Evolutionary conservation across 805 yeast species (phyloP), one percentile per base, ranked within the genome.

Genomic region (Metschnikowia cerradonensis): DNA sequence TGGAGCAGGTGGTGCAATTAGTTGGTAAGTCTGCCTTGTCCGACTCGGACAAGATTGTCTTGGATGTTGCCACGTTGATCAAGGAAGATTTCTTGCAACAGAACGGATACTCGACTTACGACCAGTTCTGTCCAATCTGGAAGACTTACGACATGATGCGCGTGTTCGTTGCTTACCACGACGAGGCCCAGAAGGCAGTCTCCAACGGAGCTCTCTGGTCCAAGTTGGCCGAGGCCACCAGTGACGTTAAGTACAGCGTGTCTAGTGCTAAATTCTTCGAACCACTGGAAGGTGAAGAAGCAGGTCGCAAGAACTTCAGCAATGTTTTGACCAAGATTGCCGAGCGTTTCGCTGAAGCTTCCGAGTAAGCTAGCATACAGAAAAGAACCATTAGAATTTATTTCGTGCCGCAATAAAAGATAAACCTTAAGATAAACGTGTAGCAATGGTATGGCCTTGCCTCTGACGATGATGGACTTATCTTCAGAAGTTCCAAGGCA

Each of bases 41-140:
- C 8, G 99, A 94, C 69, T 80, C 96, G 37, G 99, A 94, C 74
- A 94, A 94, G 78, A 94, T 94, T 71, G 88, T 97, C 23, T 79
- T 94, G 67, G 99, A 94, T 67, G 97, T 92, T 51, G 83, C 98
- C 23, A 78, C 79, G 30, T 81, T 94, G 69, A 85, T 94, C 72
- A 94, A 94, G 73, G 99, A 94, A 72, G 99, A 94, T 74, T 94
- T 94, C 84, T 80, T 94, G 70, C 99, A 94, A 77, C 99, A 94
- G 78, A 94, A 94, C 75, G 99, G 99, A 76, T 94, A 94, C 77
- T 94, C 99, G 43, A 77, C 96, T 41, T 94, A 94, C 68, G 99
- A 94, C 73, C 96, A 96, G 36, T 94, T 90, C 87, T 94, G 99
- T 76, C 99, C 99, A 59, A 88, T 94, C 66, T 94, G 99, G 99